These are phyloP conservation scores for Tylopilus sp. DNA, from an alignment of 768 basidiomycete species.

Conservation along the genomic window DNA sequence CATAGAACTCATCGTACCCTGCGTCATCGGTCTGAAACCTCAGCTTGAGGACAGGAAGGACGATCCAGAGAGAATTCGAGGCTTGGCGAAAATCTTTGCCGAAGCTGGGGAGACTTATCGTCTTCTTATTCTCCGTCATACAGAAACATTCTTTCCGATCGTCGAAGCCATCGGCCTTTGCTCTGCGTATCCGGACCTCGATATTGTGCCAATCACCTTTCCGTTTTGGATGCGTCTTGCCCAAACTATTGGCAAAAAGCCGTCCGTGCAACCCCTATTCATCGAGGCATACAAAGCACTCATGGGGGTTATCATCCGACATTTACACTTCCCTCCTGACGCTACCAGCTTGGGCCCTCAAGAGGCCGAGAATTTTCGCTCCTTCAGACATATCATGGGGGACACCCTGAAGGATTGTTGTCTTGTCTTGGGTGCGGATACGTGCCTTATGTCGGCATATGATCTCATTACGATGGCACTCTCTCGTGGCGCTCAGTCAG, in stretches of 20 bases:
- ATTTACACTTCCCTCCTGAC: conserved; percentile 89
- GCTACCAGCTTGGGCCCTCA: conserved; percentile 61
- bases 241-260: conserved; percentile 78
- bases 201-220: conserved; percentile 97
- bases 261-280: conserved; percentile 71
- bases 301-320: conserved; percentile 81
- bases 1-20: conserved; percentile 84
- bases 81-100: conserved; percentile 88
- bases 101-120: conserved; percentile 98
- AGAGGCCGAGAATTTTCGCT: conserved; percentile 90
- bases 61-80: conserved; percentile 85
- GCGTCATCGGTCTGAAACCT: conserved; percentile 71
- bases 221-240: conserved; percentile 98
- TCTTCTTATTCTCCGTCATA: conserved; percentile 80
- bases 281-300: conserved; percentile 79
- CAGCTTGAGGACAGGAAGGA: conserved; percentile 58
- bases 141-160: conserved; percentile 90
- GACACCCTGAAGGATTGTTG: conserved; percentile 99
- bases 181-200: conserved; percentile 88
- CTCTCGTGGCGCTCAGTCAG: conserved; percentile 49
- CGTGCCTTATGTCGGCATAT: conserved; percentile 78
- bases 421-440: conserved; percentile 82
- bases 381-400: conserved; percentile 97
- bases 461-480: conserved; percentile 76
- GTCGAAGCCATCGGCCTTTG: conserved; percentile 94